Evolutionary conservation across 495 filamentous ascomycete genomes (phyloP).

Genomic region (Annulohypoxylon moriforme): DNA sequence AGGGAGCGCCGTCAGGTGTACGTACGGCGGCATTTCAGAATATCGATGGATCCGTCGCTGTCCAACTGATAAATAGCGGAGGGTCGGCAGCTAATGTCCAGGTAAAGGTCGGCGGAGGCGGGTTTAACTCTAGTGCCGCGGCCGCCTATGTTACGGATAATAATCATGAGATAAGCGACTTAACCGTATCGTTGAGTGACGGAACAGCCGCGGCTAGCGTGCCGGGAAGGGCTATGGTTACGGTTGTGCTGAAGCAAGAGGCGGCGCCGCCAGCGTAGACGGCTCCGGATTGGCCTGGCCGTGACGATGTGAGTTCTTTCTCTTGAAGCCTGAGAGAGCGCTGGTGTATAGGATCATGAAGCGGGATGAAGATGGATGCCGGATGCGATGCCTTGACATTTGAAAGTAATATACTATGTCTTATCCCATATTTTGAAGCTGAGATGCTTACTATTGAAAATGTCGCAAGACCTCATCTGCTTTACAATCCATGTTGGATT

Average conservation of each 20-base stretch:
- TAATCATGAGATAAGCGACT: conserved; percentile 36
- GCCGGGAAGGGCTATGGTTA: conserved; percentile 41
- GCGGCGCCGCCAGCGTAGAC: background rate
- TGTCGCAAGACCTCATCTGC: too few relatives aligned
- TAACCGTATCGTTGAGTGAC: conserved; percentile 20
- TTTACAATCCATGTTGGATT: too few relatives aligned
- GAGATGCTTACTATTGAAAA: too few relatives aligned
- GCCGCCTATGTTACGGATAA: conserved; percentile 51
- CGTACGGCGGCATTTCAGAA: conserved; percentile 60
- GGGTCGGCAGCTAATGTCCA: conserved; percentile 29
- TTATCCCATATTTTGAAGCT: too few relatives aligned
- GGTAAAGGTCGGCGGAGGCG: conserved; percentile 35
- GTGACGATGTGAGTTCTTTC: background rate
- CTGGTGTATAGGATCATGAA: background rate
- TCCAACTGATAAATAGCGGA: conserved; percentile 60
- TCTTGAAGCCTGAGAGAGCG: background rate
- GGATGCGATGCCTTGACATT: too few relatives aligned
- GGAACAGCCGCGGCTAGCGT: conserved; percentile 33
- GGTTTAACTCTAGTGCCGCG: conserved; percentile 18
- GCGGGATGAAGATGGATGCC: background rate
- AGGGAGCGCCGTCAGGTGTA: conserved; percentile 47
- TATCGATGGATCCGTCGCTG: conserved; percentile 55
- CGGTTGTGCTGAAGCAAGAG: conserved; percentile 37
- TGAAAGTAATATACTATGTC: too few relatives aligned
- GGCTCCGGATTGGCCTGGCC: background rate